Conservation (phyloP, 2,329 filamentous ascomycete species). For the Coniochaeta ligniaria region DNA sequence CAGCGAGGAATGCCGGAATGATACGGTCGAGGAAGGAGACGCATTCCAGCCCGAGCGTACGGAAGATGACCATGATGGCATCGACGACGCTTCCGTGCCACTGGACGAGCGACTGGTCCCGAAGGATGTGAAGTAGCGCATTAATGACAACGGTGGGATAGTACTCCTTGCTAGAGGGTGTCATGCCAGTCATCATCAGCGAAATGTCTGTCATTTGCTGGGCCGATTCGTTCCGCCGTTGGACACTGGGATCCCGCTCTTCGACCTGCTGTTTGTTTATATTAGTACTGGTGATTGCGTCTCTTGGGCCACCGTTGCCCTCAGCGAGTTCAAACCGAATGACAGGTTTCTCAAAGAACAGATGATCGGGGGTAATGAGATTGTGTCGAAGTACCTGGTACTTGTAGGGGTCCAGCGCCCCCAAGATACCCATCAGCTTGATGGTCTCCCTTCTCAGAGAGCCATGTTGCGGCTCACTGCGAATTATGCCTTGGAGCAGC, state of each 20-base stretch:
- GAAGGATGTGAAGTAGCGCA: slow-evolving; percentile 83
- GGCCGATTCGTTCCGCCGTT: slow-evolving; percentile 55
- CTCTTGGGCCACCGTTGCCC: slow-evolving; percentile 1
- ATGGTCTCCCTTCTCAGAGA: slow-evolving; percentile 88
- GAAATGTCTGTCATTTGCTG: slow-evolving; percentile 84
- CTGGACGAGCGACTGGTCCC: slow-evolving; percentile 80
- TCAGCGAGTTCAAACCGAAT: neutral
- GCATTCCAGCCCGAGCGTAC: slow-evolving; percentile 91
- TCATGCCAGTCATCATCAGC: slow-evolving; percentile 94
- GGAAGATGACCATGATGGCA: slow-evolving; percentile 98
- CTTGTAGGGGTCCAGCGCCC: slow-evolving; percentile 91
- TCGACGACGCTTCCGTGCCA: slow-evolving; percentile 94
- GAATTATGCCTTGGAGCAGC: slow-evolving; percentile 88
- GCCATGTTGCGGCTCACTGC: slow-evolving; percentile 78
- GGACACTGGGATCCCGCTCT: slow-evolving; percentile 77
- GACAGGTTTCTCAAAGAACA: slow-evolving; percentile 1
- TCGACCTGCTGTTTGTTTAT: slow-evolving; percentile 60
- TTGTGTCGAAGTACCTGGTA: slow-evolving; percentile 55
- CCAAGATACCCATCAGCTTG: slow-evolving; percentile 90
- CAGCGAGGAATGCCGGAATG: slow-evolving; percentile 84
- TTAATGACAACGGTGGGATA: slow-evolving; percentile 98
- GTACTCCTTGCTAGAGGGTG: slow-evolving; percentile 95
- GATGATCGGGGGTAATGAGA: slow-evolving; percentile 9
- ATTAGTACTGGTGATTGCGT: slow-evolving; percentile 7
- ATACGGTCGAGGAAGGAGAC: slow-evolving; percentile 92